Conservation (phyloP, 2,329 filamentous ascomycete genomes). For the Leptographium galeiforme region DNA sequence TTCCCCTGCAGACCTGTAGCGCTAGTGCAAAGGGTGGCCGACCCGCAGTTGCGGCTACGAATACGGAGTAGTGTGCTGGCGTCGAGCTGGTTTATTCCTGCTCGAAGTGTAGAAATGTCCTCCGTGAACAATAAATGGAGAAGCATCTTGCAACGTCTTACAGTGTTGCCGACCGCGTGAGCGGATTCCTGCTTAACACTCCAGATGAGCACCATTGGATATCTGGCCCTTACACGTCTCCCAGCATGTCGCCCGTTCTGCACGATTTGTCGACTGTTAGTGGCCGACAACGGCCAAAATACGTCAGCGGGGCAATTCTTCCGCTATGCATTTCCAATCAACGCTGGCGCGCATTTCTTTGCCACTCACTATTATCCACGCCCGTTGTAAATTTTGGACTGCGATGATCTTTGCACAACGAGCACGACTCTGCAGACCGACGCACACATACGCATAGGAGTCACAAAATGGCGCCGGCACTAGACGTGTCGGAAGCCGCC, state of each 20-base stretch:
- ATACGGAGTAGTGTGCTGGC: too few species aligned
- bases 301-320: slow-evolving; percentile 9
- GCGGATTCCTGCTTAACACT: too few species aligned
- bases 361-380: slow-evolving; percentile 11
- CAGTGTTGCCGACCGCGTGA: too few species aligned
- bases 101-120: too few species aligned
- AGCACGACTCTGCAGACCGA: background rate
- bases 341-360: slow-evolving; percentile 3
- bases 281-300: background rate
- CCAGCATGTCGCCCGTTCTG: too few species aligned
- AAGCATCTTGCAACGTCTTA: too few species aligned
- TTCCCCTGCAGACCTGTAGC: background rate
- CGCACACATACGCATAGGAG: background rate
- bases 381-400: background rate
- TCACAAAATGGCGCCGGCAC: slow-evolving; percentile 60
- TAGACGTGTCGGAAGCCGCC: slow-evolving; percentile 56
- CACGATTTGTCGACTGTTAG: background rate
- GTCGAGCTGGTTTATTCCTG: too few species aligned
- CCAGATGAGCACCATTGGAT: too few species aligned
- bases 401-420: background rate
- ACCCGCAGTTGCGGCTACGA: background rate
- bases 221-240: too few species aligned
- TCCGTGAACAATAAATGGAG: too few species aligned
- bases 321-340: slow-evolving; percentile 7
- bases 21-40: background rate